A percentile compares a stretch with the other conserved stretches of the same genome.
These are phyloP conservation scores for Corylus heterophylla DNA, from an alignment of 306 rosid species.

Conservation along the genomic window DNA sequence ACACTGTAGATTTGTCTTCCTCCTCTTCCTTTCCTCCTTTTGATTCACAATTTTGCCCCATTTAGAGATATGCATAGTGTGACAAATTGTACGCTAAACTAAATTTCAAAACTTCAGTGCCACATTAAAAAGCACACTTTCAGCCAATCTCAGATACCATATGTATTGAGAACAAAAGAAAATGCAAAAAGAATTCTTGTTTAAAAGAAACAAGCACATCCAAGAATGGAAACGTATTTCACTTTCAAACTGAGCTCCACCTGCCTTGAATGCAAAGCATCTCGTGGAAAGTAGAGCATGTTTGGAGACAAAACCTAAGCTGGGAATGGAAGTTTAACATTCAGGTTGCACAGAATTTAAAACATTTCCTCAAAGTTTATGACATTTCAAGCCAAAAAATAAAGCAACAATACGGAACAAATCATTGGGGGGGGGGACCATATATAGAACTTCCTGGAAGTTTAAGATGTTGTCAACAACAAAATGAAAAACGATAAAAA, in stretches of 20 bases:
- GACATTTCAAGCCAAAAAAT: neutral
- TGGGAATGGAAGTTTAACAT: too few species aligned
- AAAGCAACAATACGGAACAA: slow-evolving; percentile 6
- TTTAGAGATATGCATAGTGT: slow-evolving; percentile 1
- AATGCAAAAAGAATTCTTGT: slow-evolving; percentile 12
- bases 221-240: neutral
- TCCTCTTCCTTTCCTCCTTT: neutral
- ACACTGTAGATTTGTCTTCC: neutral
- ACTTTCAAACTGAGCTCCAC: neutral
- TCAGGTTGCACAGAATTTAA: too few species aligned
- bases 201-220: slow-evolving; percentile 3
- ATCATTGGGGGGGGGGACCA: neutral
- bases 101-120: slow-evolving; percentile 13
- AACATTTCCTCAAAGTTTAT: too few species aligned
- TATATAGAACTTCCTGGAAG: neutral
- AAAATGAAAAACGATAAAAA: neutral
- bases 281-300: neutral
- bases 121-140: slow-evolving; percentile 12
- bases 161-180: slow-evolving; percentile 2
- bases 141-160: slow-evolving; percentile 6
- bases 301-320: too few species aligned
- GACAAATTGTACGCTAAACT: neutral
- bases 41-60: slow-evolving; percentile 3
- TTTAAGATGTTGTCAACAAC: neutral
- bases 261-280: neutral